A percentile compares a stretch with the other conserved stretches of the same genome.
Evolutionary conservation across 306 rosid species (phyloP).

Genomic region (Acacia crassicarpa): DNA sequence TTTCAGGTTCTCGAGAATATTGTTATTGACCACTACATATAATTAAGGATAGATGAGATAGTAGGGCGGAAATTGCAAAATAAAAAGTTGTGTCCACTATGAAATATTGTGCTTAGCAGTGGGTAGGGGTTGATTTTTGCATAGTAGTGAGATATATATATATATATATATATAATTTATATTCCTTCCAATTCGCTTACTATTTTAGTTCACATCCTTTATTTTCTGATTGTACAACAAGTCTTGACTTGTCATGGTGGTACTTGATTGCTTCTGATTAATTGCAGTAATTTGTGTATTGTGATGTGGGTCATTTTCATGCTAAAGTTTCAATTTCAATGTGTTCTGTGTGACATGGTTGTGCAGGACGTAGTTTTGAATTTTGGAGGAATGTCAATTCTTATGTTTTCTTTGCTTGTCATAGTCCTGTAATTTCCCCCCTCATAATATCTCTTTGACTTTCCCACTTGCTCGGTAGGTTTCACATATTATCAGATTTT

Average conservation of each 20-base stretch:
- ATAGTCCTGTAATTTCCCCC: neutral
- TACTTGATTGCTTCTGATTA: neutral
- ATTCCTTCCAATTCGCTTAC: too few relatives aligned
- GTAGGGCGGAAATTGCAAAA: neutral
- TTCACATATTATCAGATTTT: constrained; percentile 80
- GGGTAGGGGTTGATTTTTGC: constrained; percentile 31
- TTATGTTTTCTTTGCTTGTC: neutral
- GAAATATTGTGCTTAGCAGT: constrained; percentile 30
- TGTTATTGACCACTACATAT: too few relatives aligned
- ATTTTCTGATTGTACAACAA: neutral
- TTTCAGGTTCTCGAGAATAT: too few relatives aligned
- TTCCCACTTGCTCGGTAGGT: constrained; percentile 52
- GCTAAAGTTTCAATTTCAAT: neutral
- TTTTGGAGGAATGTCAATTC: neutral
- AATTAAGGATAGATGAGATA: constrained; percentile 7
- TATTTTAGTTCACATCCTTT: too few relatives aligned
- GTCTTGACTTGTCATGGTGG: neutral
- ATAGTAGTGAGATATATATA: constrained; percentile 9
- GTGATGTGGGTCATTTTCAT: neutral
- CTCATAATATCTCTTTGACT: constrained; percentile 7
- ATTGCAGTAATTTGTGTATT: neutral
- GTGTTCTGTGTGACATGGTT: neutral
- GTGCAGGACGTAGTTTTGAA: neutral
- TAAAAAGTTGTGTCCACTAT: constrained; percentile 43
- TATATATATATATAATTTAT: too few relatives aligned